Conservation (phyloP, 2,329 filamentous ascomycete genomes). For the Ustilaginoidea virens region DNA sequence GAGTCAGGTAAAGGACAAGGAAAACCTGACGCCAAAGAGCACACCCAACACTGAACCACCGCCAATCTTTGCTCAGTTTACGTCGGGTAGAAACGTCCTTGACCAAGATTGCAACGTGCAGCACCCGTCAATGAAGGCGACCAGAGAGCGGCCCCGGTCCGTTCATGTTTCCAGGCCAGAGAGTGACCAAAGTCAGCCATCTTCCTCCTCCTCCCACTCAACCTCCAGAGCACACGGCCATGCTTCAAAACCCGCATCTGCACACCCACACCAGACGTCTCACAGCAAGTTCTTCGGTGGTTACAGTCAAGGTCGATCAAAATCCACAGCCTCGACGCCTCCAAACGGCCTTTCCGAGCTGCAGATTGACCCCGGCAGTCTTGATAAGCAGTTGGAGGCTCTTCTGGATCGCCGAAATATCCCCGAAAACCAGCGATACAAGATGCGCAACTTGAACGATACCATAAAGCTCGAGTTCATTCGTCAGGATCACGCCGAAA, state of each 20-base stretch:
- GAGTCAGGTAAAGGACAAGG: constrained; percentile 52
- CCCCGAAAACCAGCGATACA: constrained; percentile 81
- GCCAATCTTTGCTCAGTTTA: constrained; percentile 72
- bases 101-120: constrained; percentile 2
- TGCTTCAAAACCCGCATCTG: constrained; percentile 22
- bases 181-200: constrained; percentile 7
- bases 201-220: constrained; percentile 8
- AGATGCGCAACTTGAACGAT: constrained; percentile 79
- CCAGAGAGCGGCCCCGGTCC: constrained; percentile 34
- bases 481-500: constrained; percentile 68
- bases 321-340: constrained; percentile 19
- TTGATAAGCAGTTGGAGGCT: constrained; percentile 42
- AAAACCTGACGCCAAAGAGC: constrained; percentile 53
- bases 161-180: constrained; percentile 23
- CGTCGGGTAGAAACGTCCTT: constrained; percentile 10
- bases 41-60: constrained; percentile 25
- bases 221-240: constrained; percentile 11
- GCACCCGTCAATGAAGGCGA: constrained; percentile 3
- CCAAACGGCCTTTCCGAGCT: constrained; percentile 28
- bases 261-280: constrained; percentile 18
- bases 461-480: constrained; percentile 95
- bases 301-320: constrained; percentile 21
- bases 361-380: constrained; percentile 35
- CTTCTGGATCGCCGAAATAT: constrained; percentile 79
- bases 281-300: constrained; percentile 19